These are phyloP conservation scores for Microdochium trichocladiopsis DNA, from an alignment of 2,329 filamentous ascomycete genomes.

Conservation along the genomic window DNA sequence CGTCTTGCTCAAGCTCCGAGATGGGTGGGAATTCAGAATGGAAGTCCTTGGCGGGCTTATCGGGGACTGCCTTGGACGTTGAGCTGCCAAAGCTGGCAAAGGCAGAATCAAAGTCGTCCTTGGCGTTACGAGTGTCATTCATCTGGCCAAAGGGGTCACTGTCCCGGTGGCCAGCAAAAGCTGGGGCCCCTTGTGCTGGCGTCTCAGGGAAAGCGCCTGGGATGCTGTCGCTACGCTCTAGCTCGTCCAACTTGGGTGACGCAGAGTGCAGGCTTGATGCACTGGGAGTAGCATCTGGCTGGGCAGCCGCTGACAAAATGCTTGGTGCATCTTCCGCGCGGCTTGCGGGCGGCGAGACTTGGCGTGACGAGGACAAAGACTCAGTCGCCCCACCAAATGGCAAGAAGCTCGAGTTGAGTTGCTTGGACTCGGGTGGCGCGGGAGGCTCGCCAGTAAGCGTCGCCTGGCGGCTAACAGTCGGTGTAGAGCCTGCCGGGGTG, in stretches of 20 bases:
- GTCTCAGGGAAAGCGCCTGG: constrained; percentile 48
- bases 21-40: constrained; percentile 88
- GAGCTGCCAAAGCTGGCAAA: constrained; percentile 65
- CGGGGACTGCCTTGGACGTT: constrained; percentile 34
- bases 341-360: constrained; percentile 67
- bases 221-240: constrained; percentile 22
- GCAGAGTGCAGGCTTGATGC: constrained; percentile 25
- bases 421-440: constrained; percentile 64
- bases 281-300: constrained; percentile 22
- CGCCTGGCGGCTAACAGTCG: constrained; percentile 55
- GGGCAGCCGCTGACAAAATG: constrained; percentile 11
- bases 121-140: constrained; percentile 51
- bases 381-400: constrained; percentile 62
- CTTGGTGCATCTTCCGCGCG: constrained; percentile 37
- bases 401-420: constrained; percentile 70
- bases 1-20: constrained; percentile 73
- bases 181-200: constrained; percentile 13
- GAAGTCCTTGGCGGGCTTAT: constrained; percentile 34
- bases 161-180: constrained; percentile 19
- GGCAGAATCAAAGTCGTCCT: constrained; percentile 79
- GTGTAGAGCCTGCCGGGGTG: constrained; percentile 51
- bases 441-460: constrained; percentile 52
- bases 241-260: constrained; percentile 19
- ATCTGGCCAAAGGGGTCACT: constrained; percentile 46
- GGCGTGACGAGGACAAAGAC: constrained; percentile 70